Conservation (phyloP, 805 yeast genomes). For the Vanderwaltozyma polyspora region DNA sequence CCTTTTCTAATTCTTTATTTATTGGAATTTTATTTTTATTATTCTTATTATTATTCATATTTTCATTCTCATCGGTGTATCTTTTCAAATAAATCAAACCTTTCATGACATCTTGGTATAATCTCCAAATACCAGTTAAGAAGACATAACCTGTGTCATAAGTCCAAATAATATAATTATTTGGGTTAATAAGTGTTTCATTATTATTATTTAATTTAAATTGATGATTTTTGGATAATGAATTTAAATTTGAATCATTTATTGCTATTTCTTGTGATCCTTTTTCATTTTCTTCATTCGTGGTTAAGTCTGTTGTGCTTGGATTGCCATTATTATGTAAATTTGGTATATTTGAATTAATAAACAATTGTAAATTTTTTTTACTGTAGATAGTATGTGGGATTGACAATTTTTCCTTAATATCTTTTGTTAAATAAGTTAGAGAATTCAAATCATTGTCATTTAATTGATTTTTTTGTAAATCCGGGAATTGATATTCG, state of each 20-base stretch:
- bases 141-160: conserved; percentile 76
- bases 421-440: not conserved
- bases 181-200: conserved; percentile 23
- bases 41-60: not conserved
- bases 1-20: not conserved
- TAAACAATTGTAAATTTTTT: not conserved
- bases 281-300: conserved; percentile 1
- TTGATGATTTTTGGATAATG: conserved; percentile 22
- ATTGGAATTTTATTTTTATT: too few species aligned
- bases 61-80: not conserved
- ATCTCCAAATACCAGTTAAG: conserved; percentile 79
- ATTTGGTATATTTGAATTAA: not conserved
- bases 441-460: not conserved
- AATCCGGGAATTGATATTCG: conserved; percentile 16
- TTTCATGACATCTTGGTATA: conserved; percentile 28
- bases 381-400: not conserved
- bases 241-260: not conserved
- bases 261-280: too few species aligned
- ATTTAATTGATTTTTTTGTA: too few species aligned
- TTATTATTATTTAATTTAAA: conserved; percentile 15
- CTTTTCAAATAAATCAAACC: conserved; percentile 10
- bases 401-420: not conserved
- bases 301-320: not conserved
- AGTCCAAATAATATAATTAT: conserved; percentile 78
- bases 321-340: not conserved